Percentiles rank a stretch among this genome's conserved stretches.
Conservation (phyloP, 2,329 filamentous ascomycete species). For the Penicillium sp. region DNA sequence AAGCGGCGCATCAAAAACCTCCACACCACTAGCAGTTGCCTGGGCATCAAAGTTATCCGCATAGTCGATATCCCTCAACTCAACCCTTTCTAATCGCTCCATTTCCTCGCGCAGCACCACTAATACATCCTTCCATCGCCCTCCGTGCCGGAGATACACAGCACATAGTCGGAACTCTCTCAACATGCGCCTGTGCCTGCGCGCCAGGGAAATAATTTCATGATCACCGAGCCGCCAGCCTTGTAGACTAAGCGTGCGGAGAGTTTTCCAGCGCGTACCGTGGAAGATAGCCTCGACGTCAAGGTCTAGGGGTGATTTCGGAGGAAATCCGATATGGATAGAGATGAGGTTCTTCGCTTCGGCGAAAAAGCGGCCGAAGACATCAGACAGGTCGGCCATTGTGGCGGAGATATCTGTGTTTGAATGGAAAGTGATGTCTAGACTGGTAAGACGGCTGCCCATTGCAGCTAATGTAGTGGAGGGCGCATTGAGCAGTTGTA, state of each 20-base stretch:
- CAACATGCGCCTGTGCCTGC: slow-evolving; percentile 56
- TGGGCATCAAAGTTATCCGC: slow-evolving; percentile 52
- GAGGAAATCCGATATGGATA: slow-evolving; percentile 64
- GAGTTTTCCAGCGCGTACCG: slow-evolving; percentile 58
- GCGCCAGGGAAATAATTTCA: slow-evolving; percentile 59
- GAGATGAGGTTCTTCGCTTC: slow-evolving; percentile 61
- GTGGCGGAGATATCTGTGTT: slow-evolving; percentile 55
- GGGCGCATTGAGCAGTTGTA: slow-evolving; percentile 50
- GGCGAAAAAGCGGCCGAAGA: slow-evolving; percentile 59
- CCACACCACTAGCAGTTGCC: slow-evolving; percentile 20
- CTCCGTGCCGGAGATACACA: slow-evolving; percentile 60
- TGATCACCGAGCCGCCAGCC: slow-evolving; percentile 61
- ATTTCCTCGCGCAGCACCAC: slow-evolving; percentile 56
- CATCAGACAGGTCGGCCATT: slow-evolving; percentile 56
- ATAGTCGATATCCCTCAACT: slow-evolving; percentile 62
- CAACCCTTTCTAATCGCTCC: slow-evolving; percentile 59
- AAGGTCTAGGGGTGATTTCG: slow-evolving; percentile 55
- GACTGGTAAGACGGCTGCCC: slow-evolving; percentile 57
- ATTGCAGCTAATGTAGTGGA: slow-evolving; percentile 51
- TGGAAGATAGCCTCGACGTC: slow-evolving; percentile 63
- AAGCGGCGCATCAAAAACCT: slow-evolving; percentile 13
- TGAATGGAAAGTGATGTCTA: slow-evolving; percentile 65
- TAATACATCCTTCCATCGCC: slow-evolving; percentile 61
- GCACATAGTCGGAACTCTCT: slow-evolving; percentile 60
- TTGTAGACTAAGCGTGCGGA: slow-evolving; percentile 64